These are phyloP conservation scores for Hypsizygus ulmarius DNA, from an alignment of 1,284 basidiomycete genomes.

Conservation along the genomic window DNA sequence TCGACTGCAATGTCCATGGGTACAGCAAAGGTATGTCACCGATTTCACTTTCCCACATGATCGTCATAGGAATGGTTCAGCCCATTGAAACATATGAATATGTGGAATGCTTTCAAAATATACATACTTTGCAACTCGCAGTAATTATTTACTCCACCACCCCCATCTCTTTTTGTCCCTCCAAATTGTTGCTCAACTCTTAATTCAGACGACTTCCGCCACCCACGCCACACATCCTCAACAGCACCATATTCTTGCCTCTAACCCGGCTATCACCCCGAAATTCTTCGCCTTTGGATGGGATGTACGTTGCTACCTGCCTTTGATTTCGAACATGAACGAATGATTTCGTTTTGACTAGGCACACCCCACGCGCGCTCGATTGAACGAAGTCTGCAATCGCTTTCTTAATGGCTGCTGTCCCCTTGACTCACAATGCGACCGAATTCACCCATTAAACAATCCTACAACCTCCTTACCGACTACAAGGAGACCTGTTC, in stretches of 20 bases:
- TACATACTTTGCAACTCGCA: too few relatives aligned
- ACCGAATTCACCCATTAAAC: conserved; percentile 28
- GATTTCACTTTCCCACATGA: too few relatives aligned
- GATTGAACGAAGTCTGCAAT: conserved; percentile 28
- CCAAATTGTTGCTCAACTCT: background rate
- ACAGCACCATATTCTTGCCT: background rate
- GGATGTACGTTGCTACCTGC: conserved; percentile 12
- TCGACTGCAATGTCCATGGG: too few relatives aligned
- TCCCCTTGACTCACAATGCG: conserved; percentile 19
- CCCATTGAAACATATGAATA: too few relatives aligned
- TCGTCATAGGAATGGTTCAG: too few relatives aligned
- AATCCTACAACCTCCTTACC: background rate
- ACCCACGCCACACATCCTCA: background rate
- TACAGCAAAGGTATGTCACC: too few relatives aligned
- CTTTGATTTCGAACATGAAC: background rate
- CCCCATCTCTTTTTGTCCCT: background rate
- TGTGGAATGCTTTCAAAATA: too few relatives aligned
- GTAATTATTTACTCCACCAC: too few relatives aligned
- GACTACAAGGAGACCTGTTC: background rate
- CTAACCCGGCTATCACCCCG: background rate
- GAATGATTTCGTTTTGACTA: conserved; percentile 10
- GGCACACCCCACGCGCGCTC: conserved; percentile 27
- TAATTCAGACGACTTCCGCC: background rate
- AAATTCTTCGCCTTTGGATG: conserved; percentile 15
- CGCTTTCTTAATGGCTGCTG: conserved; percentile 19